Evolutionary conservation across 2,329 filamentous ascomycete genomes (phyloP).

Genomic region (Rosellinia necatrix): DNA sequence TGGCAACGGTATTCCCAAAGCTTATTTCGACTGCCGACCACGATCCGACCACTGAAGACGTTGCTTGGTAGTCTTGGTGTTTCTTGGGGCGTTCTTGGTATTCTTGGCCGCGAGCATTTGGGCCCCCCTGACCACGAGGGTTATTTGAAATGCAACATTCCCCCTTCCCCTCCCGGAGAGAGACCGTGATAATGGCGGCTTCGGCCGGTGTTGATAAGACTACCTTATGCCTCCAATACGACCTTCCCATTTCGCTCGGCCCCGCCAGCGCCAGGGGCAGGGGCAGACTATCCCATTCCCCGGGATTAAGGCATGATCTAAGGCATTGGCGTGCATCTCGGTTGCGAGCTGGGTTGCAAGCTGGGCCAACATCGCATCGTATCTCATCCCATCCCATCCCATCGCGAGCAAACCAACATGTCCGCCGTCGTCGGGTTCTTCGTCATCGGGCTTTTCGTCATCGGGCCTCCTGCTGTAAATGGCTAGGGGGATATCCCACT

Average conservation of each 20-base stretch:
- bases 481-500: slow-evolving; percentile 17
- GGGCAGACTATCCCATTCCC: too few species aligned
- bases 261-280: not conserved
- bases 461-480: slow-evolving; percentile 18
- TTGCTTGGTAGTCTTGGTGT: slow-evolving; percentile 21
- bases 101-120: slow-evolving; percentile 20
- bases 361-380: too few species aligned
- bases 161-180: not conserved
- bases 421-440: not conserved
- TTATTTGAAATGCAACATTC: slow-evolving; percentile 1
- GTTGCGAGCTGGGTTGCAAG: too few species aligned
- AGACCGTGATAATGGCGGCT: not conserved
- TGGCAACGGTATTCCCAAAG: slow-evolving; percentile 18
- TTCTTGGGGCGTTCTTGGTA: slow-evolving; percentile 14
- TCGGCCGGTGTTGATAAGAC: slow-evolving; percentile 14
- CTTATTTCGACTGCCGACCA: slow-evolving; percentile 22
- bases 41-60: not conserved
- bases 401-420: not conserved
- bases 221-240: slow-evolving; percentile 2
- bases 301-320: not conserved
- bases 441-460: not conserved
- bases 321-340: not conserved
- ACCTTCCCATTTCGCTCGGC: slow-evolving; percentile 25
- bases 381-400: too few species aligned
- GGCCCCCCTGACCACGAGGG: not conserved